A percentile compares a stretch with the other conserved stretches of the same genome.
Conservation (phyloP, 2,329 filamentous ascomycete species). For the Colletotrichum tamarilloi region DNA sequence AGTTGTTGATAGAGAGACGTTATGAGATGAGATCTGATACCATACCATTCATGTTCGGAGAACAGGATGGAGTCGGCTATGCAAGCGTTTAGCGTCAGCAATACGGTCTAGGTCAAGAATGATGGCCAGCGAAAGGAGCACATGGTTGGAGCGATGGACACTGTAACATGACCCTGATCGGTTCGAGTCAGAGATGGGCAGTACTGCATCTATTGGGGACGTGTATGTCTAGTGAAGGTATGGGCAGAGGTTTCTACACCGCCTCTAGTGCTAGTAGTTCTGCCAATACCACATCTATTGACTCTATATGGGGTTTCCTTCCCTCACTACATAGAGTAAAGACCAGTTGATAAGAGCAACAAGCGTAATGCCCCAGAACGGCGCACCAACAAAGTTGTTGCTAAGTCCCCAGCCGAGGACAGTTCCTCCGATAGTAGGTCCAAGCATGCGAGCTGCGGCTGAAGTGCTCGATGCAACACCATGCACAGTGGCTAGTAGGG, state of each 20-base stretch:
- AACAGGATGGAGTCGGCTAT: not conserved
- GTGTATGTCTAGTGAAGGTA: not conserved
- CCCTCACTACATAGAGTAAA: not conserved
- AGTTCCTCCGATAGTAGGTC: conserved; percentile 37
- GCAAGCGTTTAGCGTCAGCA: not conserved
- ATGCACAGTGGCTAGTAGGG: conserved; percentile 39
- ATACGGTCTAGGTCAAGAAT: no score
- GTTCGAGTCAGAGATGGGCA: no score
- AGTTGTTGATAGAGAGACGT: no score
- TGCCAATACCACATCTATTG: not conserved
- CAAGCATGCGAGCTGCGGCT: conserved; percentile 39
- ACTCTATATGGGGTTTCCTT: not conserved
- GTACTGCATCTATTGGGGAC: not conserved
- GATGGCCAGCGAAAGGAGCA: no score
- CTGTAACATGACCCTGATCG: no score
- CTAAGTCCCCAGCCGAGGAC: conserved; percentile 40
- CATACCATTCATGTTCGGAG: not conserved
- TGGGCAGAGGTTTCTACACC: not conserved
- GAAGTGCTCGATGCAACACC: conserved; percentile 41
- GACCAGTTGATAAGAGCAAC: conserved; percentile 22
- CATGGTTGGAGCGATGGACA: no score
- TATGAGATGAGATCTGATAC: not conserved
- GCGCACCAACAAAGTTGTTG: conserved; percentile 39
- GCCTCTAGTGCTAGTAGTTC: not conserved
- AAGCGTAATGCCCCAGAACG: conserved; percentile 36